Percentiles rank a stretch among this genome's conserved stretches.
Evolutionary conservation across 208 protist species (phyloP).

Genomic region (Phytomonas francai): DNA sequence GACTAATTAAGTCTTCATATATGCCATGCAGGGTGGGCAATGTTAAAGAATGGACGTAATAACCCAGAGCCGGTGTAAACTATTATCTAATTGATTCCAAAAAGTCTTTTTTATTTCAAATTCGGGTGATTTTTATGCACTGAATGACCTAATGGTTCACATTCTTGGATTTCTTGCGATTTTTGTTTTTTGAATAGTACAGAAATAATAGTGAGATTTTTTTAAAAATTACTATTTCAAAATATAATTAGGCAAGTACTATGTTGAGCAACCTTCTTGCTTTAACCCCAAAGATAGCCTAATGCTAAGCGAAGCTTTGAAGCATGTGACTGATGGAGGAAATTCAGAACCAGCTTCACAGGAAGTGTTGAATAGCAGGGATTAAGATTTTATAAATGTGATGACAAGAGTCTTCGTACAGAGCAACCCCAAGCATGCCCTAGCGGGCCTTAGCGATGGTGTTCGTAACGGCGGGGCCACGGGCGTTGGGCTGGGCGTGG

Average conservation of each 20-base stretch:
- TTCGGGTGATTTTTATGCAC: not conserved
- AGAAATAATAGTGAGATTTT: not conserved
- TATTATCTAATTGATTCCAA: not conserved
- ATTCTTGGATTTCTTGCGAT: not conserved
- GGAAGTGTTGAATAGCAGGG: not conserved
- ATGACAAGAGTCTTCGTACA: slow-evolving; percentile 30
- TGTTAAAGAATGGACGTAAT: not conserved
- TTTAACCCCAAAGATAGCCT: not conserved
- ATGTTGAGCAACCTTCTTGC: not conserved
- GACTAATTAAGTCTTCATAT: not conserved
- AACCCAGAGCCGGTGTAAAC: not conserved
- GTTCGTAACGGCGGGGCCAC: slow-evolving; percentile 21
- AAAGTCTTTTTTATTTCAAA: not conserved
- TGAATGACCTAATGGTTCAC: not conserved
- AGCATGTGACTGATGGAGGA: not conserved
- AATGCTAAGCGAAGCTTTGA: not conserved
- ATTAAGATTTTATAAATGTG: slow-evolving; percentile 1
- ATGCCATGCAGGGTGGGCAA: not conserved
- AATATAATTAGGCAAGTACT: too few relatives aligned
- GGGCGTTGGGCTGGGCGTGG: slow-evolving; percentile 29
- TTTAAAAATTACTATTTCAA: not conserved
- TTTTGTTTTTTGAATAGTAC: not conserved
- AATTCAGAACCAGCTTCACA: not conserved
- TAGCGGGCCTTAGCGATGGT: slow-evolving; percentile 24
- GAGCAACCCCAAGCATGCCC: slow-evolving; percentile 29